Evolutionary conservation across 2,329 filamentous ascomycete species (phyloP).

Genomic region (Scedosporium apiospermum): DNA sequence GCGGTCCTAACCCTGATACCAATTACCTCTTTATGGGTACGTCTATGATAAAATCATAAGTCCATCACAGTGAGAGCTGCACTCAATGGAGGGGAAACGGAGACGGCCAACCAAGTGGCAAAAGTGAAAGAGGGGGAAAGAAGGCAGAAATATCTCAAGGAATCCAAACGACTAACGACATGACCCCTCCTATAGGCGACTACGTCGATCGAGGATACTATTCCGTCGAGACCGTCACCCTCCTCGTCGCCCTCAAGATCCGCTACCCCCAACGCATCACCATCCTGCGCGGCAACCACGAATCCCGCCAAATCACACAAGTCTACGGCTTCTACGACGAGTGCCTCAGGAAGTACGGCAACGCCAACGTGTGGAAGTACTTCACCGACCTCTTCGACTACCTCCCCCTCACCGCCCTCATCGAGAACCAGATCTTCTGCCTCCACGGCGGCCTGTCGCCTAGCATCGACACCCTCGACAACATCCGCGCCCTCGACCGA

Average conservation of each 20-base stretch:
- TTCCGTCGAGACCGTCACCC: constrained; percentile 94
- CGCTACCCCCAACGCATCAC: constrained; percentile 97
- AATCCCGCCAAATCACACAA: constrained; percentile 97
- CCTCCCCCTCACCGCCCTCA: constrained; percentile 90
- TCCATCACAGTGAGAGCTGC: not conserved
- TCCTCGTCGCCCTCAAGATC: constrained; percentile 94
- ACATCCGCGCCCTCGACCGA: constrained; percentile 88
- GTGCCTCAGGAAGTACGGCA: constrained; percentile 96
- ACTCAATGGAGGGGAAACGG: not conserved
- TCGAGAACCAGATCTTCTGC: constrained; percentile 99
- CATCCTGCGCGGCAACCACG: constrained; percentile 96
- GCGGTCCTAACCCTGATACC: constrained; percentile 93
- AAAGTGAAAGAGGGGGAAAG: not conserved
- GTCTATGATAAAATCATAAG: constrained; percentile 15
- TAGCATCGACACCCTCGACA: constrained; percentile 91
- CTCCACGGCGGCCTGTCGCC: constrained; percentile 93
- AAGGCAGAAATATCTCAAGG: not conserved
- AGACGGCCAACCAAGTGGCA: not conserved
- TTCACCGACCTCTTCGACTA: constrained; percentile 99
- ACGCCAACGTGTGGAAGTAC: constrained; percentile 98
- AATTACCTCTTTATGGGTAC: constrained; percentile 99
- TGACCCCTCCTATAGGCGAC: constrained; percentile 53
- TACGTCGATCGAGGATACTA: constrained; percentile 99
- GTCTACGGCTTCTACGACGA: constrained; percentile 99
- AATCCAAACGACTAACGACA: constrained; percentile 1